phyloP scores from a whole-genome alignment of 345 rosid genomes.

The Anacardium occidentale region DNA sequence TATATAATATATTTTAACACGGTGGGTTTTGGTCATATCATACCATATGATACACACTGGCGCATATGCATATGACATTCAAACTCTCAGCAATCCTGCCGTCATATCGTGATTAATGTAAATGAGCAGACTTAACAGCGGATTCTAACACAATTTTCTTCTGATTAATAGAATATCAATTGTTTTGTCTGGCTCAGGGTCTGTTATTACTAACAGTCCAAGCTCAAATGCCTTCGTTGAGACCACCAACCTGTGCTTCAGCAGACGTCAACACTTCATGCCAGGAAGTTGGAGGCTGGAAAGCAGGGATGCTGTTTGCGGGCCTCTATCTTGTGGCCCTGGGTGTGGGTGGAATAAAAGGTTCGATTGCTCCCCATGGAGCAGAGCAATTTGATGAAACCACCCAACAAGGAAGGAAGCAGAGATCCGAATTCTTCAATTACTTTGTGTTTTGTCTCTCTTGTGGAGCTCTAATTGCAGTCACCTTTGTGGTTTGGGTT shows the following conservation, averaged over 20 bases:
- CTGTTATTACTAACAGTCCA: slow-evolving; percentile 51
- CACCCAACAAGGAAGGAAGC: slow-evolving; percentile 67
- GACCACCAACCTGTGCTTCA: slow-evolving; percentile 40
- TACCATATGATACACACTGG: background rate
- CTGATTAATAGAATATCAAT: background rate
- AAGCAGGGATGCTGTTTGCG: slow-evolving; percentile 51
- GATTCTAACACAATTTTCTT: too few species aligned
- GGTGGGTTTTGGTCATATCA: background rate
- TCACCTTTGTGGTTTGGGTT: slow-evolving; percentile 87
- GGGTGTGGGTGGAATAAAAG: slow-evolving; percentile 94
- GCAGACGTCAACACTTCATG: slow-evolving; percentile 28
- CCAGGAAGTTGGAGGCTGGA: slow-evolving; percentile 33
- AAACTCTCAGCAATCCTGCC: background rate
- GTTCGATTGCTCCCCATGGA: slow-evolving; percentile 89
- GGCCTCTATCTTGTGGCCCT: slow-evolving; percentile 86
- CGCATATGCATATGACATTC: background rate
- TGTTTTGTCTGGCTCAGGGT: slow-evolving; percentile 39
- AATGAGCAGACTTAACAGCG: too few species aligned
- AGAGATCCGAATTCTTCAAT: slow-evolving; percentile 82
- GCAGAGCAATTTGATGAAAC: slow-evolving; percentile 90
- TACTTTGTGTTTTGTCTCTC: slow-evolving; percentile 81
- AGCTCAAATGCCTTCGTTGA: slow-evolving; percentile 51
- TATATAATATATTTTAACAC: slow-evolving; percentile 4
- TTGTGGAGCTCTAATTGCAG: slow-evolving; percentile 82
- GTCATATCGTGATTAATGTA: too few species aligned